These are phyloP conservation scores for Rhizopogon sp. DNA, from an alignment of 768 basidiomycete genomes.

Conservation along the genomic window DNA sequence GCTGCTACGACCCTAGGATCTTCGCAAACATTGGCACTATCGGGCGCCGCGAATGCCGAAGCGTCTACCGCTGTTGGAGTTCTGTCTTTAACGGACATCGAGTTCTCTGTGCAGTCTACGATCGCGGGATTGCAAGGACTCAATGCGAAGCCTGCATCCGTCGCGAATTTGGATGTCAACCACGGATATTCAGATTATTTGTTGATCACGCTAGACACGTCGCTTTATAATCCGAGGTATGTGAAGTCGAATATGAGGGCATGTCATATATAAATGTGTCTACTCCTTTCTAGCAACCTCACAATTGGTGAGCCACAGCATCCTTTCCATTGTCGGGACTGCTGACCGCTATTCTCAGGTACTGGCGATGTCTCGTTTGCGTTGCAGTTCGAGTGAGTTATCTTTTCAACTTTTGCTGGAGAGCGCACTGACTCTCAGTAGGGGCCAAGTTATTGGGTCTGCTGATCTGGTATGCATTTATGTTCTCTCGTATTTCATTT, in stretches of 20 bases:
- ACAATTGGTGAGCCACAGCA: constrained; percentile 26
- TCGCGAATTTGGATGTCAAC: constrained; percentile 58
- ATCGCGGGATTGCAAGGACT: constrained; percentile 66
- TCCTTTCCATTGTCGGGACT: background rate
- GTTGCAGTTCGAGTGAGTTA: constrained; percentile 48
- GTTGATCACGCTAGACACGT: constrained; percentile 60
- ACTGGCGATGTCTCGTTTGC: constrained; percentile 62
- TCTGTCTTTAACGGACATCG: constrained; percentile 51
- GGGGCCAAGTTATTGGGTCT: constrained; percentile 49
- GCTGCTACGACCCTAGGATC: constrained; percentile 51
- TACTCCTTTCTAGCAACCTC: constrained; percentile 23
- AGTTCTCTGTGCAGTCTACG: constrained; percentile 51
- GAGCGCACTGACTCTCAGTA: constrained; percentile 16
- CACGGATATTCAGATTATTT: constrained; percentile 63
- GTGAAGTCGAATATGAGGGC: constrained; percentile 3
- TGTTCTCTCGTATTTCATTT: background rate
- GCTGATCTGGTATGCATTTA: constrained; percentile 45
- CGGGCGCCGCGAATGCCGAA: constrained; percentile 50
- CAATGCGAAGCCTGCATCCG: constrained; percentile 47
- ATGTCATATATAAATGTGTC: background rate
- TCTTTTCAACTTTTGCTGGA: background rate
- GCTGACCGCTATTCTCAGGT: constrained; percentile 36
- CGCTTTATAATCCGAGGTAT: constrained; percentile 63
- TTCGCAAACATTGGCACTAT: constrained; percentile 42
- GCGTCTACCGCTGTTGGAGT: constrained; percentile 63